phyloP scores from a whole-genome alignment of 805 yeast genomes.

The Brettanomyces naardenensis region DNA sequence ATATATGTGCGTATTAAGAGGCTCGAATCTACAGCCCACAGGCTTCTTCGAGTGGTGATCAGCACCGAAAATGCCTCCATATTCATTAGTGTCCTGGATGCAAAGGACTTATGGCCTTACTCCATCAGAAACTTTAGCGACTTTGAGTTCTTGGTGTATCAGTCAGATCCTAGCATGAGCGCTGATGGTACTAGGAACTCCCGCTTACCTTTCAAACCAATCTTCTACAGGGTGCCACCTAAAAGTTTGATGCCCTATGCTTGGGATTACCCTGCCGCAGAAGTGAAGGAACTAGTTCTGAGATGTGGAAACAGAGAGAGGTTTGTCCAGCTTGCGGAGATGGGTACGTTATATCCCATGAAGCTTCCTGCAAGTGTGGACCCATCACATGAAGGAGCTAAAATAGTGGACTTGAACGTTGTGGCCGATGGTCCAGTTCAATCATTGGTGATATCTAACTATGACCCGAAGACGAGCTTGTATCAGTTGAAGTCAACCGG shows the following conservation, averaged over 20 bases:
- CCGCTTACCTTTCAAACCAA: constrained; percentile 61
- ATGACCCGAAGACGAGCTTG: constrained; percentile 69
- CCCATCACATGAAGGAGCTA: constrained; percentile 10
- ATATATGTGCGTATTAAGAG: constrained; percentile 62
- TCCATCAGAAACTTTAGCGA: constrained; percentile 87
- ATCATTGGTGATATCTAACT: constrained; percentile 74
- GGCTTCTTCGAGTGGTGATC: constrained; percentile 63
- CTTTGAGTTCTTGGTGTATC: constrained; percentile 78
- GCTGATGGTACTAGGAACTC: constrained; percentile 56
- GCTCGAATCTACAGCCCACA: constrained; percentile 52
- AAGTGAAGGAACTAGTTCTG: constrained; percentile 69
- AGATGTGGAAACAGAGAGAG: constrained; percentile 69
- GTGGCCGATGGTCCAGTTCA: constrained; percentile 96
- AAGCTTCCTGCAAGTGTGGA: constrained; percentile 30
- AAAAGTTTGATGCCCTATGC: constrained; percentile 96
- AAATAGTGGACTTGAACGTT: constrained; percentile 79
- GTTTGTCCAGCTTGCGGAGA: constrained; percentile 80
- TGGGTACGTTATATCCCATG: constrained; percentile 87
- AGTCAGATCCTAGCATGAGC: constrained; percentile 64
- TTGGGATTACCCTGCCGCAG: constrained; percentile 94
- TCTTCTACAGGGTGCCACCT: constrained; percentile 76
- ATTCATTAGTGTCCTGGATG: constrained; percentile 66
- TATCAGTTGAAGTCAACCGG: constrained; percentile 43
- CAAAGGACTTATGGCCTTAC: constrained; percentile 82
- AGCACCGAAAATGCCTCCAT: constrained; percentile 75